Evolutionary conservation across 352 stramenopile species (phyloP), one percentile per base, ranked within the genome.

Genomic region (Globisporangium polare): DNA sequence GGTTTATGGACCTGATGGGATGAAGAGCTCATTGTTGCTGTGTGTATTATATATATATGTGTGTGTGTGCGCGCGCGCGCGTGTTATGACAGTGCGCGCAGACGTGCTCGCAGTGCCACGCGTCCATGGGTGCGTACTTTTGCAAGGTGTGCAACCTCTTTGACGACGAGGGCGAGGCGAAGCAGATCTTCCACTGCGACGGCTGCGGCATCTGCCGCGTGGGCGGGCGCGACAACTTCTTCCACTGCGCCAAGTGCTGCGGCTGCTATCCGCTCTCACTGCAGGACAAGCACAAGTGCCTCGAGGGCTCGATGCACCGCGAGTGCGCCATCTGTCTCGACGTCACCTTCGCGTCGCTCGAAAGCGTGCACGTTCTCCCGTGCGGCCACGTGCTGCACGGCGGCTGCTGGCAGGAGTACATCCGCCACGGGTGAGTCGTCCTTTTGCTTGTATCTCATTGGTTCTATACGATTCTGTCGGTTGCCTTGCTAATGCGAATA

Each of bases 251-350:
- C 18, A 91, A 72, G 61, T 94, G 84, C 64, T 90, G 80, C 53
- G 84, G 84, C 2, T 94, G 84, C 70, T 94, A 91, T 56, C 78
- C 84, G 53, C 75, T 84, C 58, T 85, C 78, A 45, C 67, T 90
- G 29, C 67, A 78, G 59, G 69, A 77, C 65, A 88, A 85, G 55
- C 84, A 94, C 79, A 86, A 81, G 57, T 94, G 84, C 75, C 67
- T 94, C 35, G 73, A 90, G 62, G 78, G 73, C 41, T 88, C 84
- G 17, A 94, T 94, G 84, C 80, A 89, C 63, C 80, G 79, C 55
- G 80, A 92, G 60, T 94, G 84, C 51, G 78, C 82, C 42, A 90
- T 94, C 70, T 94, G 84, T 62, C 72, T 92, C 31, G 80, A 94
- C 60, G 82, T 87, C 47, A 89, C 79, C 35, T 94, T 94, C 65